Evolutionary conservation across 2,329 filamentous ascomycete species (phyloP), one percentile per base, ranked within the genome.

Genomic region (Phoma sp.): DNA sequence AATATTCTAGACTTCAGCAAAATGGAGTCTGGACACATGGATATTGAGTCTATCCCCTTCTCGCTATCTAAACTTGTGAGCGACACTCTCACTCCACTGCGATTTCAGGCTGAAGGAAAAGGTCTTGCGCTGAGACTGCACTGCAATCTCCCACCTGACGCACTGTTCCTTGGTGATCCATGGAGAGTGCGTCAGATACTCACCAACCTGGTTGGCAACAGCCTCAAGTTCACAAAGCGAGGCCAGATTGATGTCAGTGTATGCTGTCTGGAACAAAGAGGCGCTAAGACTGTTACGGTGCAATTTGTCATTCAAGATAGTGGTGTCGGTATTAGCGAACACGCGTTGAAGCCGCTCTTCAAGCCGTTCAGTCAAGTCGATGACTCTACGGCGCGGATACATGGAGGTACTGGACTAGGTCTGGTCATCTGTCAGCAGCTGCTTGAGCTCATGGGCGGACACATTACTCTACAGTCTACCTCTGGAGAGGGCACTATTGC

Each of bases 401-500:
- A 75, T 36, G 73, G 74, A 11, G 73, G 73, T 17, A 72, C 69
- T 11, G 72, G 74, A 3, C 58, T 75, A 1, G 74, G 75, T 0
- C 62, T 77, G 3, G 71, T 72, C 32, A 77, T 77, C 28, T 73
- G 70, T 28, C 56, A 68, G 4, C 72, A 76, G 30, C 66, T 76
- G 4, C 70, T 68, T 28, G 71, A 76, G 46, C 49, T 62, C 32
- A 60, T 64, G 49, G 74, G 74, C 14, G 74, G 74, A 10, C 66
- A 74, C 14, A 76, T 77, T 28, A 40, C 33, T 2, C 26, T 59
- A 11, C 68, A 73, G 5, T 74, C 75, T 29, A 61, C 55, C 6
- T 69, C 65, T 0, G 61, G 84, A 10, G 77, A 84, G 12, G 89
- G 89, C 14, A 92, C 84, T 1, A 85, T 79, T 0, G 83, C 84